Evolutionary conservation across 1,284 basidiomycete species (phyloP).

Genomic region (Leccinum subrobustum): DNA sequence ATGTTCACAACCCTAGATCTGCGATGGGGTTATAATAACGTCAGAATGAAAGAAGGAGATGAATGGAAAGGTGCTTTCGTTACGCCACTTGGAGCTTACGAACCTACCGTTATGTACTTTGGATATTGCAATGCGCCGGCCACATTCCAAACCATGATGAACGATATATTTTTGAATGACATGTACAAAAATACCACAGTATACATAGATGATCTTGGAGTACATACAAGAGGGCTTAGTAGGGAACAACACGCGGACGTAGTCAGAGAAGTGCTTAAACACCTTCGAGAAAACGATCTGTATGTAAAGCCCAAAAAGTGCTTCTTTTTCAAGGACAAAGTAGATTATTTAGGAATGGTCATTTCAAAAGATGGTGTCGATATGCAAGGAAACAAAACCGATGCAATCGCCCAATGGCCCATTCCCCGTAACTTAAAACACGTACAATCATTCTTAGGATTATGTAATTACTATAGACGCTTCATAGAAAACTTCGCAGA

Average conservation of each 20-base stretch:
- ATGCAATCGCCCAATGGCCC: background rate
- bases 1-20: background rate
- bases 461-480: background rate
- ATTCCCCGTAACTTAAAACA: background rate
- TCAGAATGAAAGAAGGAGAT: background rate
- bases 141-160: background rate
- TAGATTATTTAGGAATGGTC: background rate
- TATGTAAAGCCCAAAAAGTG: background rate
- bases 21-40: background rate
- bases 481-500: background rate
- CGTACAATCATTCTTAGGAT: background rate
- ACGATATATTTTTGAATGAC: background rate
- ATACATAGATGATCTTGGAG: background rate
- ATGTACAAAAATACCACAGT: accelerated
- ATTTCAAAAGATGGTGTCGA: background rate
- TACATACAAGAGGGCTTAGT: background rate
- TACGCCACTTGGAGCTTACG: background rate
- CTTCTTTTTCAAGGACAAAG: background rate
- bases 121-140: background rate
- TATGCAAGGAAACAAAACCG: background rate
- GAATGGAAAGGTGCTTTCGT: background rate
- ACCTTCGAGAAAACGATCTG: background rate
- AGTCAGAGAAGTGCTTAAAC: background rate
- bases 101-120: background rate
- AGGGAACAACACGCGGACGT: background rate